These are phyloP conservation scores for Inga laurina DNA, from an alignment of 306 rosid species.

Conservation along the genomic window DNA sequence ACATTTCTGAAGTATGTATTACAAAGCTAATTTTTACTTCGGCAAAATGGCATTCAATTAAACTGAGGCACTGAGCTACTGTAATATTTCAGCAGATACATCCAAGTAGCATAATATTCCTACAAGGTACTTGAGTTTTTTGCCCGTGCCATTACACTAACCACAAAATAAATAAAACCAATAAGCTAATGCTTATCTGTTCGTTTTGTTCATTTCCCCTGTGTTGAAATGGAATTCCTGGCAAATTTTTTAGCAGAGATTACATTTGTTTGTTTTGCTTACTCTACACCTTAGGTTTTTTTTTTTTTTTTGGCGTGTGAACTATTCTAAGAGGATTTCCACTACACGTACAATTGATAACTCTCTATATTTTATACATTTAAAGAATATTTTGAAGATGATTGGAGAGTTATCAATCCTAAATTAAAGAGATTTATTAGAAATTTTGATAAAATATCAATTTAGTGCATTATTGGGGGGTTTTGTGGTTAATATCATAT, in stretches of 20 bases:
- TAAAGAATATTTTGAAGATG: too few relatives aligned
- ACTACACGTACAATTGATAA: background rate
- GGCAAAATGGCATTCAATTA: background rate
- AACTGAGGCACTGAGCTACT: constrained; percentile 17
- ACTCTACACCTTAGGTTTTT: background rate
- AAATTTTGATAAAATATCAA: too few relatives aligned
- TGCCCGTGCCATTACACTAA: background rate
- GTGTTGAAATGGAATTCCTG: constrained; percentile 64
- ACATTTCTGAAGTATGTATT: constrained; percentile 72
- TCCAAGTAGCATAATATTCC: constrained; percentile 79
- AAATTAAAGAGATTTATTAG: too few relatives aligned
- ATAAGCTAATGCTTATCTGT: background rate
- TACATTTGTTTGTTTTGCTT: constrained; percentile 54
- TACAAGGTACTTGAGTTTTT: constrained; percentile 52
- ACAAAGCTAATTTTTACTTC: background rate
- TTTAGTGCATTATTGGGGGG: too few relatives aligned
- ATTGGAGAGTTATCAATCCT: too few relatives aligned
- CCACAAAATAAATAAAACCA: background rate
- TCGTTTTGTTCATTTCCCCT: constrained; percentile 52
- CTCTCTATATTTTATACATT: too few relatives aligned
- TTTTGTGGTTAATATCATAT: too few relatives aligned
- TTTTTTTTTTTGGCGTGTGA: background rate
- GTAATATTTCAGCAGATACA: constrained; percentile 63
- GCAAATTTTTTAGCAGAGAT: constrained; percentile 88
- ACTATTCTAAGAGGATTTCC: constrained; percentile 23